phyloP scores from a whole-genome alignment of 2,329 filamentous ascomycete genomes.

The Torrubiellomyces zombiae region DNA sequence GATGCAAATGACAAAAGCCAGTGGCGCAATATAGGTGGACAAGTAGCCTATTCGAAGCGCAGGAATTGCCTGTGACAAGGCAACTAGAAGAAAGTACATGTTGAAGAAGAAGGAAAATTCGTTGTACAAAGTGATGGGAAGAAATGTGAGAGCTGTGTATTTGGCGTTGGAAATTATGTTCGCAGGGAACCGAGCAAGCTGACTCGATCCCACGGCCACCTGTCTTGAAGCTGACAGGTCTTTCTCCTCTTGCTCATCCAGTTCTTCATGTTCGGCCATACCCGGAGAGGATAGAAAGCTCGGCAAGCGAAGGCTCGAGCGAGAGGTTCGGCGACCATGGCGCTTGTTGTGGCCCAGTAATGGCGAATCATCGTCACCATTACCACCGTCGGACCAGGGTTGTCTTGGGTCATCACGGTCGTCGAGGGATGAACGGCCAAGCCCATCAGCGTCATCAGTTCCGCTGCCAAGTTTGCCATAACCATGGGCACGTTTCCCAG shows the following conservation, averaged over 20 bases:
- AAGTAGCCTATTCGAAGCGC: slow-evolving; percentile 84
- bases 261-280: slow-evolving; percentile 19
- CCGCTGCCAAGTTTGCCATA: slow-evolving; percentile 45
- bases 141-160: slow-evolving; percentile 87
- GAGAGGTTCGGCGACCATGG: slow-evolving; percentile 12
- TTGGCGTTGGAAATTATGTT: slow-evolving; percentile 95
- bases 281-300: slow-evolving; percentile 42
- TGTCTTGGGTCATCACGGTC: slow-evolving; percentile 38
- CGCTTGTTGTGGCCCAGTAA: slow-evolving; percentile 32
- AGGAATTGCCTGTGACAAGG: slow-evolving; percentile 82
- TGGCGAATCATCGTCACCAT: slow-evolving; percentile 54
- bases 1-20: slow-evolving; percentile 82
- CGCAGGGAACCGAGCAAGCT: slow-evolving; percentile 63
- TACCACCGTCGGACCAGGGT: slow-evolving; percentile 43
- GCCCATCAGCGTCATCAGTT: slow-evolving; percentile 43
- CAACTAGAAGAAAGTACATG: slow-evolving; percentile 94
- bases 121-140: slow-evolving; percentile 90
- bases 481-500: slow-evolving; percentile 34
- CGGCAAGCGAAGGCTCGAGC: slow-evolving; percentile 45
- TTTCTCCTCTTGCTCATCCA: slow-evolving; percentile 35
- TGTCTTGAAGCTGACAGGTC: slow-evolving; percentile 56
- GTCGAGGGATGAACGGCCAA: slow-evolving; percentile 49
- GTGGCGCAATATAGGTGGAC: slow-evolving; percentile 80
- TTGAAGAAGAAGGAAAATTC: slow-evolving; percentile 99
- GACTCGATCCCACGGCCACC: slow-evolving; percentile 58